Evolutionary conservation across 192 early-diverging fungal species (phyloP).

Genomic region (Rhizophlyctis rosea): DNA sequence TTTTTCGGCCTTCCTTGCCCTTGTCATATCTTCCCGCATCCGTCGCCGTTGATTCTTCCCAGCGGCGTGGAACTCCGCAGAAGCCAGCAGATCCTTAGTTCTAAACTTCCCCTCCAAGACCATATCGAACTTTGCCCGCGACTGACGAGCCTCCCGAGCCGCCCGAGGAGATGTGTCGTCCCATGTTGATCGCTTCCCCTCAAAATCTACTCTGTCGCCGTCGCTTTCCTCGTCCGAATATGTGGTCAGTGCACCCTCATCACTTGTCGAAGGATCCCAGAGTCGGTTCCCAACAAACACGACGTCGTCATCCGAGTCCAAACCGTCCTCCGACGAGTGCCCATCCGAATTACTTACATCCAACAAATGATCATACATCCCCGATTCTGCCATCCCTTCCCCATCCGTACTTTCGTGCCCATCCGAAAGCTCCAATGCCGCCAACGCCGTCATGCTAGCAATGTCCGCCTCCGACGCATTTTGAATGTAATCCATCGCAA

Average conservation of each 20-base stretch:
- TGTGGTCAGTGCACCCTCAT: too few relatives aligned
- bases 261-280: constrained; percentile 1
- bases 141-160: not conserved
- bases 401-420: constrained; percentile 18
- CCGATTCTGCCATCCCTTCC: constrained; percentile 9
- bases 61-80: constrained; percentile 1
- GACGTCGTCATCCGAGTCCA: constrained; percentile 4
- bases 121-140: not conserved
- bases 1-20: constrained; percentile 11
- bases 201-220: constrained; percentile 14
- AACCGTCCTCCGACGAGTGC: too few relatives aligned
- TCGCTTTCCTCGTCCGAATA: constrained; percentile 18
- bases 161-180: too few relatives aligned
- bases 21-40: constrained; percentile 19
- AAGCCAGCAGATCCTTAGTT: not conserved
- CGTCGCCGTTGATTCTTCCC: not conserved
- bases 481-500: constrained; percentile 23
- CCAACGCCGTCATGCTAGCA: constrained; percentile 8
- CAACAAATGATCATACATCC: constrained; percentile 4
- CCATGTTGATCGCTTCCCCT: constrained; percentile 23
- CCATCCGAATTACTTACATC: too few relatives aligned
- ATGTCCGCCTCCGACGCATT: constrained; percentile 19
- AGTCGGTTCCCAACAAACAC: not conserved
- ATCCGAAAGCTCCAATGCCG: constrained; percentile 18
- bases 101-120: constrained; percentile 15